These are phyloP conservation scores for Daldinia loculata DNA, from an alignment of 495 filamentous ascomycete genomes.

Conservation along the genomic window DNA sequence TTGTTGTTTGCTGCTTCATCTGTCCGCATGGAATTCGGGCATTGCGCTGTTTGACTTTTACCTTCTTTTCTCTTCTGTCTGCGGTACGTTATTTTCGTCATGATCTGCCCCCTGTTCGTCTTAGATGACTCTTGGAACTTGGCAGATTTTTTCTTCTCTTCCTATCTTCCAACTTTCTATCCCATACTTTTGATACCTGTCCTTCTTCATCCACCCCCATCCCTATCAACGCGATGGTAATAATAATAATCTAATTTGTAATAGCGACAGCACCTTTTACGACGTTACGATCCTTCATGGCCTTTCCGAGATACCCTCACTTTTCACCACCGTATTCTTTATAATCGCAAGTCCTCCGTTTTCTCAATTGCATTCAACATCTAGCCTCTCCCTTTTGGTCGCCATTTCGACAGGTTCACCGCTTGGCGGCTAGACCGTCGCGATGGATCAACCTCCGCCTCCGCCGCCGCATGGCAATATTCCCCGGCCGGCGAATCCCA, in stretches of 20 bases:
- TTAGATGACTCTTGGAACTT: conserved; percentile 22
- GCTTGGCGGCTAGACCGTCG: conserved; percentile 29
- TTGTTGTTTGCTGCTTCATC: conserved; percentile 29
- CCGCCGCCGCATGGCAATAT: conserved; percentile 71
- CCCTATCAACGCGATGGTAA: conserved; percentile 3
- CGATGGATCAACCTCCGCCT: conserved; percentile 38
- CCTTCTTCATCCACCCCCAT: neutral
- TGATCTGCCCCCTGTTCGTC: conserved; percentile 19
- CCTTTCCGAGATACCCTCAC: conserved; percentile 49
- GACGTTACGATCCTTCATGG: conserved; percentile 50
- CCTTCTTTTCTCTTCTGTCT: conserved; percentile 18
- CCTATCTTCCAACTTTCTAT: neutral
- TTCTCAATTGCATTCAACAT: conserved; percentile 10
- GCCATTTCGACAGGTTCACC: conserved; percentile 11
- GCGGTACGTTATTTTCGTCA: conserved; percentile 33
- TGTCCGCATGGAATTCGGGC: conserved; percentile 17
- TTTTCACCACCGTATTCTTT: conserved; percentile 24
- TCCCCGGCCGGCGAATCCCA: conserved; percentile 57
- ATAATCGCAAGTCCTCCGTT: conserved; percentile 43
- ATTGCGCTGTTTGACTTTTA: conserved; percentile 26
- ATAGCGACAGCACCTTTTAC: conserved; percentile 28
- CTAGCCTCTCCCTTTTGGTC: conserved; percentile 23
- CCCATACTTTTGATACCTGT: neutral
- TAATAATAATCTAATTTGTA: conserved; percentile 14
- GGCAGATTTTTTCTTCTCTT: conserved; percentile 1